A percentile compares a stretch with the other conserved stretches of the same genome.
phyloP scores from a whole-genome alignment of 2,329 filamentous ascomycete genomes.

The Colletotrichum ledebouriae region DNA sequence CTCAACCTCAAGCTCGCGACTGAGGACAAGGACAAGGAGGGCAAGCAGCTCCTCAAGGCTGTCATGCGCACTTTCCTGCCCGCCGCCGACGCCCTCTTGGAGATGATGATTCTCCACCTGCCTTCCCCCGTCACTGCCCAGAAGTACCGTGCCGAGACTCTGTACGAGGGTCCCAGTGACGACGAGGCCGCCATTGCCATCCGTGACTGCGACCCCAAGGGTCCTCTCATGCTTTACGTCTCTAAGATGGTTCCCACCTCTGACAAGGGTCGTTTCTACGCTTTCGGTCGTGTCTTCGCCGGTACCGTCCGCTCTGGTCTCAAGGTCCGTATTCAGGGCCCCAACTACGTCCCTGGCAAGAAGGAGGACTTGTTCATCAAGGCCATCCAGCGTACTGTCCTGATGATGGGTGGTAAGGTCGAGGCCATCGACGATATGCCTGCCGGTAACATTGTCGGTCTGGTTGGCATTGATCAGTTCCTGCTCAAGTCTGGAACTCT shows the following conservation, averaged over 20 bases:
- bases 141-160: conserved; percentile 97
- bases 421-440: conserved; percentile 99
- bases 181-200: conserved; percentile 96
- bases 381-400: conserved; percentile 98
- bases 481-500: conserved; percentile 99
- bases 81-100: conserved; percentile 95
- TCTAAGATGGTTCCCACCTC: conserved; percentile 99
- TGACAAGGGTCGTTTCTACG: conserved; percentile 99
- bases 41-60: conserved; percentile 97
- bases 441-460: conserved; percentile 99
- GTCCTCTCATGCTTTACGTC: conserved; percentile 99
- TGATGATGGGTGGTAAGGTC: conserved; percentile 99
- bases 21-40: conserved; percentile 94
- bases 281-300: conserved; percentile 99
- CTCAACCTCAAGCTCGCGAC: conserved; percentile 89
- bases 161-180: conserved; percentile 97
- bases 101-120: conserved; percentile 99
- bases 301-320: conserved; percentile 98
- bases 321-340: conserved; percentile 99
- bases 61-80: conserved; percentile 99
- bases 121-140: conserved; percentile 96
- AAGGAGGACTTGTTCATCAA: conserved; percentile 99
- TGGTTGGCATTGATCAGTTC: conserved; percentile 99
- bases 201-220: conserved; percentile 98
- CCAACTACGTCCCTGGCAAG: conserved; percentile 97